phyloP scores from a whole-genome alignment of 2,329 filamentous ascomycete genomes.

The Diaporthe australafricana region DNA sequence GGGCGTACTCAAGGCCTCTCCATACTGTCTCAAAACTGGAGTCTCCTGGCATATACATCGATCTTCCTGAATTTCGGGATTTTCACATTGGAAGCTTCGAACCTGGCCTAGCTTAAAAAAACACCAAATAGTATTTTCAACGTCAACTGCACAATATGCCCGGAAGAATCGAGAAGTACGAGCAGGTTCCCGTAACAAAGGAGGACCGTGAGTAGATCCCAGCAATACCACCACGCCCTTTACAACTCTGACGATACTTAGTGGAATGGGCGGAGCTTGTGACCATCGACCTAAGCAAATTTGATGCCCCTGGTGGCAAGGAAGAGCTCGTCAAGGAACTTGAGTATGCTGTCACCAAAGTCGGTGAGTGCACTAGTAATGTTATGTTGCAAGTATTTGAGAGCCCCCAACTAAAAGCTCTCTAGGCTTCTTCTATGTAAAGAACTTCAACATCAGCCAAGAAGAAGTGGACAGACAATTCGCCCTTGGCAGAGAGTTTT shows the following conservation, averaged over 20 bases:
- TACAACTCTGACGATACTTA: conserved; percentile 22
- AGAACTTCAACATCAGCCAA: conserved; percentile 70
- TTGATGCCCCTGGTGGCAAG: conserved; percentile 48
- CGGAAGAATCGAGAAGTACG: conserved; percentile 43
- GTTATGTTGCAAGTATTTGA: neutral
- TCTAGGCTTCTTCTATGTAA: conserved; percentile 69
- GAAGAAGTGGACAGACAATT: conserved; percentile 70
- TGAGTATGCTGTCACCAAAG: conserved; percentile 45
- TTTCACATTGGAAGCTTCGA: neutral
- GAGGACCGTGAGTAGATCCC: conserved; percentile 41
- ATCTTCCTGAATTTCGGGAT: neutral
- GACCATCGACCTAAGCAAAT: conserved; percentile 47
- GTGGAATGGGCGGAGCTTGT: conserved; percentile 46
- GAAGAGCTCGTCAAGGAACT: conserved; percentile 48
- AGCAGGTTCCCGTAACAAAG: conserved; percentile 46
- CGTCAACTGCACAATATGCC: conserved; percentile 39
- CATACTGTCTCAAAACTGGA: too few relatives aligned
- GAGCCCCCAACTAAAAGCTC: neutral
- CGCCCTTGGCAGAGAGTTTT: conserved; percentile 67
- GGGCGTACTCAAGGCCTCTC: neutral
- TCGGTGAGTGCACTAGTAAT: conserved; percentile 37
- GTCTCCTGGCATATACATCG: neutral
- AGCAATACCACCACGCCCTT: neutral
- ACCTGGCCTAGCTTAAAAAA: neutral
- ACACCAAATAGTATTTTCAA: neutral